Evolutionary conservation across 495 filamentous ascomycete species (phyloP).

Genomic region (Pyronema omphalodes): DNA sequence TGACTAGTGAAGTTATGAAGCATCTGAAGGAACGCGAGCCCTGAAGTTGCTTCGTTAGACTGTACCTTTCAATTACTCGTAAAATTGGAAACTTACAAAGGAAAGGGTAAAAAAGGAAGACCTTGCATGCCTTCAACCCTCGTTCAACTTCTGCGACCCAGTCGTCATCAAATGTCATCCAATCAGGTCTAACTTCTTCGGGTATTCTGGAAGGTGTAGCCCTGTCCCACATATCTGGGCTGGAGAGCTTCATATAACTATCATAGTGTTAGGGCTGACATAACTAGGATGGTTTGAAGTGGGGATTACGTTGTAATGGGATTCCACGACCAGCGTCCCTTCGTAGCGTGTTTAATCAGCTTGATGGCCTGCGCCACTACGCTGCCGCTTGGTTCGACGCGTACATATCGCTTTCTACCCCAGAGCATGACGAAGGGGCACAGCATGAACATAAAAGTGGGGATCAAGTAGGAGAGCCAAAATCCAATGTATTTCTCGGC

Average conservation of each 20-base stretch:
- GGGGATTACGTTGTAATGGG: slow-evolving; percentile 22
- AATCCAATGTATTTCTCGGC: slow-evolving; percentile 53
- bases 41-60: neutral
- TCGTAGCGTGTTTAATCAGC: slow-evolving; percentile 36
- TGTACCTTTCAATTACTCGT: neutral
- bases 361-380: slow-evolving; percentile 39
- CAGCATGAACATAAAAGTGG: slow-evolving; percentile 38
- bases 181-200: slow-evolving; percentile 30
- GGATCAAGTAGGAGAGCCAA: slow-evolving; percentile 44
- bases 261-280: neutral
- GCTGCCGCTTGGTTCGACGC: slow-evolving; percentile 39
- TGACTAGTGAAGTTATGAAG: slow-evolving; percentile 37
- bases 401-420: slow-evolving; percentile 39
- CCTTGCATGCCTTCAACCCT: slow-evolving; percentile 45
- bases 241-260: slow-evolving; percentile 31
- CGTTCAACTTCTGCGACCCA: slow-evolving; percentile 48
- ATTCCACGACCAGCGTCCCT: slow-evolving; percentile 39
- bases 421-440: slow-evolving; percentile 40
- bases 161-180: slow-evolving; percentile 54
- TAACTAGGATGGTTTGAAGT: neutral
- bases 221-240: slow-evolving; percentile 37
- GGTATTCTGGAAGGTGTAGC: slow-evolving; percentile 41
- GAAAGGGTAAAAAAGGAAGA: slow-evolving; percentile 30
- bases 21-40: slow-evolving; percentile 41
- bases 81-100: neutral